Evolutionary conservation across 2,329 filamentous ascomycete species (phyloP).

Genomic region (Fusarium tuaranense): DNA sequence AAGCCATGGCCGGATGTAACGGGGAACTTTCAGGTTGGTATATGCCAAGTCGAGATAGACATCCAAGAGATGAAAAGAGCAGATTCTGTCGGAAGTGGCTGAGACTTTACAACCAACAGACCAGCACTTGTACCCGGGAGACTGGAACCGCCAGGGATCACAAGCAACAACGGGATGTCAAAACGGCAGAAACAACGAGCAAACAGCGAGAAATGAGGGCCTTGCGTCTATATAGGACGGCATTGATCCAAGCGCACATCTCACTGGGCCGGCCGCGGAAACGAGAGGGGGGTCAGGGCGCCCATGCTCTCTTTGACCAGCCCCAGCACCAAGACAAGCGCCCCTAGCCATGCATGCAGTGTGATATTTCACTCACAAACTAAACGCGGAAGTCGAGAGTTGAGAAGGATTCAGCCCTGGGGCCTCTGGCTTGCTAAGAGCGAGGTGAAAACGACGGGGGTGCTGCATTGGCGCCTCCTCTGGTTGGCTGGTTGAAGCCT

Average conservation of each 20-base stretch:
- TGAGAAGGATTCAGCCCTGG: constrained; percentile 37
- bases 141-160: constrained; percentile 42
- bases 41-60: constrained; percentile 6
- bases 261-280: constrained; percentile 23
- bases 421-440: constrained; percentile 20
- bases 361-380: constrained; percentile 40
- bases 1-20: constrained; percentile 50
- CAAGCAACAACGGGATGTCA: constrained; percentile 29
- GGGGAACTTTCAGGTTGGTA: constrained; percentile 2
- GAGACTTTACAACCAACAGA: constrained; percentile 35
- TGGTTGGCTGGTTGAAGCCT: constrained; percentile 37
- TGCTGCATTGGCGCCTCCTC: constrained; percentile 14
- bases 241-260: constrained; percentile 23
- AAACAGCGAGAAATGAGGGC: constrained; percentile 40
- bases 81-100: constrained; percentile 13
- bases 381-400: constrained; percentile 35
- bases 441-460: constrained; percentile 25
- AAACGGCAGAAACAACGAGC: constrained; percentile 32
- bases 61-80: constrained; percentile 10
- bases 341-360: constrained; percentile 47
- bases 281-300: constrained; percentile 14
- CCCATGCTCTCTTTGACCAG: constrained; percentile 19
- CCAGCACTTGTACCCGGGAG: constrained; percentile 37
- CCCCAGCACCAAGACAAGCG: constrained; percentile 39
- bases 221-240: constrained; percentile 45